Percentiles rank a stretch among this genome's conserved stretches.
These are phyloP conservation scores for Prunus campanulata DNA, from an alignment of 306 rosid species.

Conservation along the genomic window DNA sequence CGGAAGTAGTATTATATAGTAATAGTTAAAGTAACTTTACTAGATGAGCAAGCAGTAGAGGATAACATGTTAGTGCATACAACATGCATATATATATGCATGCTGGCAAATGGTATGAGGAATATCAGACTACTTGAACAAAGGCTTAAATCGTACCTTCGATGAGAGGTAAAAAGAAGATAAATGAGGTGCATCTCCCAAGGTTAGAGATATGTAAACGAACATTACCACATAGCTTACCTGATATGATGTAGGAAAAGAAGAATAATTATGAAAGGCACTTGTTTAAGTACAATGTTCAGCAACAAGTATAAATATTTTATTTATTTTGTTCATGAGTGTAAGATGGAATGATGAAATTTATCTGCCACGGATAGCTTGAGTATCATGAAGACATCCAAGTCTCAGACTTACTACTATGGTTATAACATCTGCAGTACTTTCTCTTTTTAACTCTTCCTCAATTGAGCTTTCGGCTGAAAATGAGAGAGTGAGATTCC, in stretches of 20 bases:
- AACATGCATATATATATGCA: background rate
- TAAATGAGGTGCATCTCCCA: conserved; percentile 67
- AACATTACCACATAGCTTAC: conserved; percentile 96
- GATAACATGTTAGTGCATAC: background rate
- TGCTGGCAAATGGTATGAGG: conserved; percentile 3
- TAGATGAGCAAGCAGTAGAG: background rate
- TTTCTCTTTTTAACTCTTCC: conserved; percentile 95
- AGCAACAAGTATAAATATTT: background rate
- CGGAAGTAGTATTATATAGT: background rate
- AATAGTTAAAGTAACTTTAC: background rate
- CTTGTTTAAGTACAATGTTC: background rate
- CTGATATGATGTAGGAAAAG: conserved; percentile 45
- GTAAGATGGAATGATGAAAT: conserved; percentile 5
- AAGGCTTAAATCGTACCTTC: conserved; percentile 51
- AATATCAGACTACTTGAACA: background rate
- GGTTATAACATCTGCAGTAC: conserved; percentile 92
- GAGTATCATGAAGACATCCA: conserved; percentile 11
- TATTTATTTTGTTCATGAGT: conserved; percentile 1
- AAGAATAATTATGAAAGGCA: conserved; percentile 1
- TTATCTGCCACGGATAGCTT: conserved; percentile 8
- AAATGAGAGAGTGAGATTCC: conserved; percentile 85
- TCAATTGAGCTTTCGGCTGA: conserved; percentile 90
- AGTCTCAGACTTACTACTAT: conserved; percentile 56
- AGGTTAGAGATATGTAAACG: conserved; percentile 78
- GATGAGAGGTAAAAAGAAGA: conserved; percentile 81